Conservation (phyloP, 202 grass and related monocot species). For the Hordeum pubiflorum region DNA sequence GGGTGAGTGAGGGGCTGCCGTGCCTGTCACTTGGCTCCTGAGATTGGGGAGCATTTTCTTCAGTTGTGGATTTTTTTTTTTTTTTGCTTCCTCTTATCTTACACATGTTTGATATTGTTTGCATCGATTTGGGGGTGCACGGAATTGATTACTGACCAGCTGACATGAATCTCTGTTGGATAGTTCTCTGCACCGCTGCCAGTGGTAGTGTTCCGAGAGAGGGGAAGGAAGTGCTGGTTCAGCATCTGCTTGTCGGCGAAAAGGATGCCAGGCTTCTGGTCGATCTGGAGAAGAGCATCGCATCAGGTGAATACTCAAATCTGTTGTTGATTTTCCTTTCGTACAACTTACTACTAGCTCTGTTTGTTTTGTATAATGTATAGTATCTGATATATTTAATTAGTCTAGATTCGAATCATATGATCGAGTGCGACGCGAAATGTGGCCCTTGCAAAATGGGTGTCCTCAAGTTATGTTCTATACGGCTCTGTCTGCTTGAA, state of each 20-base stretch:
- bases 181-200: slow-evolving; percentile 57
- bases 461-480: not conserved
- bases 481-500: not conserved
- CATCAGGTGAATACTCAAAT: slow-evolving; percentile 17
- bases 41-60: not conserved
- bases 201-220: slow-evolving; percentile 34
- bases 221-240: slow-evolving; percentile 80
- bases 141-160: not conserved
- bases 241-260: slow-evolving; percentile 85
- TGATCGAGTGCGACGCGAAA: not conserved
- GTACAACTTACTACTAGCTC: not conserved
- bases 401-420: not conserved
- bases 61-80: not conserved
- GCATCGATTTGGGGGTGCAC: not conserved
- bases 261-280: slow-evolving; percentile 74
- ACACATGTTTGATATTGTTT: not conserved
- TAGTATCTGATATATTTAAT: not conserved
- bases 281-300: slow-evolving; percentile 70
- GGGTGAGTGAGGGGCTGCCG: slow-evolving; percentile 34
- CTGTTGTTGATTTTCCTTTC: not conserved
- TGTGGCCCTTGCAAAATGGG: not conserved
- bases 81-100: not conserved
- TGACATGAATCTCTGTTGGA: slow-evolving; percentile 20
- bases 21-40: not conserved
- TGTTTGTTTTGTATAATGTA: not conserved